A percentile compares a stretch with the other conserved stretches of the same genome.
These are phyloP conservation scores for Aphanomyces astaci DNA, from an alignment of 352 stramenopile species.

Conservation along the genomic window DNA sequence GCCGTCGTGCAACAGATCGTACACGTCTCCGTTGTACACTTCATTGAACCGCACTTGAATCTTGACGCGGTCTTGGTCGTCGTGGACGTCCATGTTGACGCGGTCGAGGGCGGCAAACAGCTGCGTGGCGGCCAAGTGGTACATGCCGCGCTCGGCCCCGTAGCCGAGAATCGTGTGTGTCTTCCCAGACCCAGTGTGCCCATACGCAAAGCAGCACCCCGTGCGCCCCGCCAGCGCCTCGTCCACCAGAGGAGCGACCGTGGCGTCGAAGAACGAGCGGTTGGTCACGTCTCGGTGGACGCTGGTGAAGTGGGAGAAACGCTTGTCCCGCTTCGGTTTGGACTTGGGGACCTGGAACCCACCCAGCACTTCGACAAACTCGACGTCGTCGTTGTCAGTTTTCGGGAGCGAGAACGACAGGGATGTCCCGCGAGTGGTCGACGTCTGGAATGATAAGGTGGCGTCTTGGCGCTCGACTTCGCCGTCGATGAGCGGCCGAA, in stretches of 20 bases:
- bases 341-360: conserved; percentile 7
- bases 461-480: conserved; percentile 10
- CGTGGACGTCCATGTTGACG: neutral
- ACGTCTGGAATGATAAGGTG: neutral
- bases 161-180: conserved; percentile 61
- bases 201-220: conserved; percentile 50
- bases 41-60: conserved; percentile 49
- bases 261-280: neutral
- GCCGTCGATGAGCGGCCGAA: conserved; percentile 8
- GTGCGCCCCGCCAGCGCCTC: conserved; percentile 29
- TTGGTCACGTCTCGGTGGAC: conserved; percentile 3
- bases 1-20: conserved; percentile 40
- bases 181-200: conserved; percentile 52
- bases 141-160: conserved; percentile 32
- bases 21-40: conserved; percentile 48
- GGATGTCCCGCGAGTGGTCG: neutral
- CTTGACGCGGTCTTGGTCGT: conserved; percentile 21
- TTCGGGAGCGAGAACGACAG: neutral
- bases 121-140: conserved; percentile 30
- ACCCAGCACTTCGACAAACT: conserved; percentile 15
- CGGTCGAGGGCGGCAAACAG: conserved; percentile 26
- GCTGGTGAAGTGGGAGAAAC: neutral
- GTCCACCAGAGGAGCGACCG: conserved; percentile 29
- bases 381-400: neutral
- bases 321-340: conserved; percentile 2